Evolutionary conservation across 768 basidiomycete genomes (phyloP), one percentile per base, ranked within the genome.

Genomic region (Serendipita sp.): DNA sequence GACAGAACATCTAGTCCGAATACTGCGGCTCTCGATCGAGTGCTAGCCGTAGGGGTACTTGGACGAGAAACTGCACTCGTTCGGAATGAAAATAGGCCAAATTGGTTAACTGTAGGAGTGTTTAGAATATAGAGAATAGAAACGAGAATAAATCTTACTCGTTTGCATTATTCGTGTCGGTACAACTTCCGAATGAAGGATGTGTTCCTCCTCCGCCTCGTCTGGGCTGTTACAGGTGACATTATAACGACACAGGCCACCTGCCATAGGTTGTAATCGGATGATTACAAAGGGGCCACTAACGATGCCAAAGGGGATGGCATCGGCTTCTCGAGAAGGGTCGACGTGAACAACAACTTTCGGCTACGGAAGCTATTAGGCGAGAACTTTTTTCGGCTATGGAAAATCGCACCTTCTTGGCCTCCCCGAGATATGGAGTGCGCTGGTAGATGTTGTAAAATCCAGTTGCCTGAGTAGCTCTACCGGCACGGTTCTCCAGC

Each of bases 311-410:
- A 92, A 85, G 3, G 88, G 85, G 65, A 95, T 79, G 1, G 85
- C 82, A 69, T 90, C 87, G 4, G 91, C 88, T 11, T 81, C 76
- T 3, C 88, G 89, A 15, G 80, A 70, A 16, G 85, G 80, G 72
- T 95, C 91, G 64, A 97, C 83, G 68, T 93, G 91, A 45, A 95
- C 79, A 8, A 91, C 86, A 28, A 92, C 82, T 76, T 93, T 94
- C 34, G 86, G 87, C 92, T 95, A 69, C 4, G 65, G 45, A 60
- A 23, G 38, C 41, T 7, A 16, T 51, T n/a, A 51, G 16, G 7
- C 5, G n/a, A 18, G 16, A 16, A 18, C 16, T n/a, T 18, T 18
- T 32, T 41, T 13, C 23, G 23, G 23, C 16, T 51, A 51, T 32
- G 48, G 18, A 18, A 51, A 7, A 18, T 66, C 74, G 58, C 60